A percentile compares a stretch with the other conserved stretches of the same genome.
phyloP scores from a whole-genome alignment of 192 early-diverging fungal genomes.

The Thoreauomyces humboldtii region DNA sequence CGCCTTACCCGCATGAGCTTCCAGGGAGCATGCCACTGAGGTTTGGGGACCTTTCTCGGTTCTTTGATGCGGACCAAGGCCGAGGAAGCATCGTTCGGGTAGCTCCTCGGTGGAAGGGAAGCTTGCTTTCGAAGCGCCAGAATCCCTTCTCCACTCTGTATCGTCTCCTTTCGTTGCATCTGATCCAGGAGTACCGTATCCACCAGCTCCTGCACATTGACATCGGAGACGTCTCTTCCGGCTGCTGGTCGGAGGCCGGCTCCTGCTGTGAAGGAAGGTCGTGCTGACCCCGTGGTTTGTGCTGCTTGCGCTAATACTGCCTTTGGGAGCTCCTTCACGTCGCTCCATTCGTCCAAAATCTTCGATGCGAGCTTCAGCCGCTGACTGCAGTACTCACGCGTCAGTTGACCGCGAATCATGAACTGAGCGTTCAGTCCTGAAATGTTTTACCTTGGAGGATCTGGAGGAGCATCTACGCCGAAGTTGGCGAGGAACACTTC shows the following conservation, averaged over 20 bases:
- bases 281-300: conserved; percentile 29
- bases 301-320: conserved; percentile 48
- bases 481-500: conserved; percentile 35
- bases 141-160: conserved; percentile 1
- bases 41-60: conserved; percentile 58
- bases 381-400: conserved; percentile 51
- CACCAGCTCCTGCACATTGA: conserved; percentile 28
- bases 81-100: conserved; percentile 6
- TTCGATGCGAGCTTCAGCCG: conserved; percentile 68
- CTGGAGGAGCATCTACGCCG: conserved; percentile 22
- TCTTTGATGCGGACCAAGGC: conserved; percentile 53
- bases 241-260: neutral
- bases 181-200: conserved; percentile 14
- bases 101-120: neutral
- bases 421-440: neutral
- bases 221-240: conserved; percentile 24
- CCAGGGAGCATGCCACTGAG: conserved; percentile 99
- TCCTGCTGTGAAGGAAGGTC: neutral
- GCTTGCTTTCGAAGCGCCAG: conserved; percentile 13
- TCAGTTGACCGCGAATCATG: no score
- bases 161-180: conserved; percentile 3
- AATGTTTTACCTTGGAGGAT: conserved; percentile 28
- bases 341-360: conserved; percentile 71
- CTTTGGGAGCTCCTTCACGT: conserved; percentile 60
- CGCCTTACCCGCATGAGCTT: conserved; percentile 76